Evolutionary conservation across 768 basidiomycete genomes (phyloP).

Genomic region (Tremella mesenterica): DNA sequence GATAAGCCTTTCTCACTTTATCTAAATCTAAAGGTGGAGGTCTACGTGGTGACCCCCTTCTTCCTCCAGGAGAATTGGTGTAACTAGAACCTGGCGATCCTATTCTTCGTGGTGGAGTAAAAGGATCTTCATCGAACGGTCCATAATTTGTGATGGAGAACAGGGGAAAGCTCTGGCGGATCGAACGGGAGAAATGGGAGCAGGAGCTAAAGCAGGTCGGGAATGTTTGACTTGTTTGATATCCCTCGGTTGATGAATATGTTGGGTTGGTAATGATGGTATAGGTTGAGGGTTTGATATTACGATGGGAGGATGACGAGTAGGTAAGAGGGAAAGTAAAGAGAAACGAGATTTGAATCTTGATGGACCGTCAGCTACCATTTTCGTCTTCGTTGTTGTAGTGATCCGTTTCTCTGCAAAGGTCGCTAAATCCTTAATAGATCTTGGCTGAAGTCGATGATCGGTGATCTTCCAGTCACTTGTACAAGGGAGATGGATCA

Average conservation of each 20-base stretch:
- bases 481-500: no score
- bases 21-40: slow-evolving; percentile 18
- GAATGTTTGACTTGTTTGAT: no score
- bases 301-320: slow-evolving; percentile 32
- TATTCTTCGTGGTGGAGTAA: no score
- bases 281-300: slow-evolving; percentile 20
- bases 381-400: neutral
- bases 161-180: no score
- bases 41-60: slow-evolving; percentile 1
- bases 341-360: slow-evolving; percentile 36
- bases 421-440: no score
- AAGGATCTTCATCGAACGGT: no score
- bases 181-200: no score
- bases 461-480: no score
- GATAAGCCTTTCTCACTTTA: slow-evolving; percentile 8
- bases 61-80: neutral
- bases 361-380: slow-evolving; percentile 1
- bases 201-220: no score
- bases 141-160: no score
- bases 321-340: slow-evolving; percentile 31
- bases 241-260: neutral
- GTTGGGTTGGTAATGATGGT: neutral
- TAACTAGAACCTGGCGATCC: neutral
- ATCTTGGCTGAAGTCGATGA: neutral
- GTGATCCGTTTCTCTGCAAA: no score